These are phyloP conservation scores for Pholiota conissans DNA, from an alignment of 768 basidiomycete species.

Conservation along the genomic window DNA sequence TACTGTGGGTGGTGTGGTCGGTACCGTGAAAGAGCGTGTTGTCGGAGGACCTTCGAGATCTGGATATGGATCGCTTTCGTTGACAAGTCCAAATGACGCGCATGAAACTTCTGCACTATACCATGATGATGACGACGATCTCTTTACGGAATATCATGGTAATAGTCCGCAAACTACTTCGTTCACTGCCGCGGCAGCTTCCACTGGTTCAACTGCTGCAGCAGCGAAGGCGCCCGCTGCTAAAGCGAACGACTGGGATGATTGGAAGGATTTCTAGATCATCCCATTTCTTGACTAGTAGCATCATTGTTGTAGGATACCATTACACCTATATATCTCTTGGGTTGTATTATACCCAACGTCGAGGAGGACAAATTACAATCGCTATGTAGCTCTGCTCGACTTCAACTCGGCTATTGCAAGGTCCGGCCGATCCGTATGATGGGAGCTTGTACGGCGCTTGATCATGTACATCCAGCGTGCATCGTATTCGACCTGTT, in stretches of 20 bases:
- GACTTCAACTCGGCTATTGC: background rate
- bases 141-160: conserved; percentile 50
- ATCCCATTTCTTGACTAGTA: background rate
- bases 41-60: conserved; percentile 53
- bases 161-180: conserved; percentile 21
- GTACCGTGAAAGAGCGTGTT: conserved; percentile 58
- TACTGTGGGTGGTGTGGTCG: conserved; percentile 70
- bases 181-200: conserved; percentile 1
- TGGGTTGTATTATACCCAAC: background rate
- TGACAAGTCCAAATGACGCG: conserved; percentile 38
- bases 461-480: background rate
- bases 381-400: background rate
- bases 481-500: background rate
- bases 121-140: conserved; percentile 67
- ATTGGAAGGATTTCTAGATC: conserved; percentile 78
- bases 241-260: conserved; percentile 67
- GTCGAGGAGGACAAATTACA: background rate
- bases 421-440: conserved; percentile 36
- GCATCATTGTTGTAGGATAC: background rate
- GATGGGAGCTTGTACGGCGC: conserved; percentile 24
- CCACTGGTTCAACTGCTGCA: conserved; percentile 7
- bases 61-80: conserved; percentile 49
- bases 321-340: background rate
- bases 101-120: conserved; percentile 65
- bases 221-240: conserved; percentile 29